A percentile compares a stretch with the other conserved stretches of the same genome.
These are phyloP conservation scores for Podaxis mareebaensis DNA, from an alignment of 768 basidiomycete species.

Conservation along the genomic window DNA sequence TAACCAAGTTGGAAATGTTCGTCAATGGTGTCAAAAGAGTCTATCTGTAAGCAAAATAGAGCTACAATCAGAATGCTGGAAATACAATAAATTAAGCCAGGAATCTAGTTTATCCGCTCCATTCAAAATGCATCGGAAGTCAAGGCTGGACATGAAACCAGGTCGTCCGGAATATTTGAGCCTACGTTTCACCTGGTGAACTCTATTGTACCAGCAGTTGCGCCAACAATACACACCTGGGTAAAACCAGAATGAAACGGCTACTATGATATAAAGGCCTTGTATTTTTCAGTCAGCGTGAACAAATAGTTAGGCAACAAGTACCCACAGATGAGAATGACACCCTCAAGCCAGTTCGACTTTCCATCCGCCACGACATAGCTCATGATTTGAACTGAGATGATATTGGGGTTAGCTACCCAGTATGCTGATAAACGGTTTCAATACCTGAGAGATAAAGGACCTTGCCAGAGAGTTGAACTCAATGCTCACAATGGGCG, in stretches of 20 bases:
- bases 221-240: slow-evolving; percentile 34
- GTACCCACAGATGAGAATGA: slow-evolving; percentile 67
- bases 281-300: background rate
- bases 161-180: slow-evolving; percentile 24
- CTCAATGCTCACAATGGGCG: background rate
- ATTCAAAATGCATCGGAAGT: background rate
- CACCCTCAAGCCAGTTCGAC: slow-evolving; percentile 91
- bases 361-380: slow-evolving; percentile 85
- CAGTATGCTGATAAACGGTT: background rate
- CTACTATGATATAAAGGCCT: slow-evolving; percentile 74
- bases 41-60: background rate
- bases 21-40: background rate
- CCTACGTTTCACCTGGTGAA: slow-evolving; percentile 7
- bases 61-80: no score
- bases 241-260: slow-evolving; percentile 74
- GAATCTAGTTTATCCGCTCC: no score
- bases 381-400: slow-evolving; percentile 75
- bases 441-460: slow-evolving; percentile 49
- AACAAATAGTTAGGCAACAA: background rate
- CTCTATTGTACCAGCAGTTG: background rate
- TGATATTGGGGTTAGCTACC: background rate
- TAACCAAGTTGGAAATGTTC: background rate
- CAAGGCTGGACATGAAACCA: slow-evolving; percentile 10
- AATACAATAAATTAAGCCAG: background rate
- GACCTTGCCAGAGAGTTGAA: slow-evolving; percentile 27